Percentiles rank a stretch among this genome's conserved stretches.
These are phyloP conservation scores for Chaetoceros muelleri DNA, from an alignment of 108 stramenopile species.

Conservation along the genomic window DNA sequence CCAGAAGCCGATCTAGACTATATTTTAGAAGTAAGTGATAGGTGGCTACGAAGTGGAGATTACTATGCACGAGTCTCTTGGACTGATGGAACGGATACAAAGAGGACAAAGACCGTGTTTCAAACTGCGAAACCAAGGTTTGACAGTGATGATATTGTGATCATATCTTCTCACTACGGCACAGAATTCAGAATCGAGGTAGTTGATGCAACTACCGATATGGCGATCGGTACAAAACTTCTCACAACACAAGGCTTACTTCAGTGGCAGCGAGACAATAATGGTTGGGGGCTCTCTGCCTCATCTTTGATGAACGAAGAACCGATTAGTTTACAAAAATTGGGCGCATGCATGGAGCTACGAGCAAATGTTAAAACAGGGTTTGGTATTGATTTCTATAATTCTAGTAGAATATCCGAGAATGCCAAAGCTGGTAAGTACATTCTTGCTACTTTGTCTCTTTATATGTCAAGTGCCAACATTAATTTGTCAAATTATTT, in stretches of 20 bases:
- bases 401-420: constrained; percentile 16
- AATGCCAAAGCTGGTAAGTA: constrained; percentile 11
- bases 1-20: constrained; percentile 38
- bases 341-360: constrained; percentile 36
- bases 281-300: constrained; percentile 14
- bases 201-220: constrained; percentile 63
- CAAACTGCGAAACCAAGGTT: constrained; percentile 58
- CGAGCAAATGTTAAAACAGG: constrained; percentile 50
- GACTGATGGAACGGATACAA: constrained; percentile 29
- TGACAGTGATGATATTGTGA: constrained; percentile 38
- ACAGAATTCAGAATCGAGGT: constrained; percentile 68
- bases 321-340: constrained; percentile 7
- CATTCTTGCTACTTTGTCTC: constrained; percentile 2
- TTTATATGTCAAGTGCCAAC: not conserved
- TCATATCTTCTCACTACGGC: constrained; percentile 43
- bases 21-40: constrained; percentile 11
- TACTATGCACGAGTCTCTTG: constrained; percentile 71
- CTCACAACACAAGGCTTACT: constrained; percentile 60
- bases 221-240: constrained; percentile 44
- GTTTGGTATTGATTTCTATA: constrained; percentile 52
- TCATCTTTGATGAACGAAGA: constrained; percentile 30
- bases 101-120: constrained; percentile 54
- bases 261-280: constrained; percentile 61
- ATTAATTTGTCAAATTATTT: constrained; percentile 2
- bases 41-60: constrained; percentile 43